phyloP scores from a whole-genome alignment of 2,329 filamentous ascomycete species.

The Aspergillus sp. region DNA sequence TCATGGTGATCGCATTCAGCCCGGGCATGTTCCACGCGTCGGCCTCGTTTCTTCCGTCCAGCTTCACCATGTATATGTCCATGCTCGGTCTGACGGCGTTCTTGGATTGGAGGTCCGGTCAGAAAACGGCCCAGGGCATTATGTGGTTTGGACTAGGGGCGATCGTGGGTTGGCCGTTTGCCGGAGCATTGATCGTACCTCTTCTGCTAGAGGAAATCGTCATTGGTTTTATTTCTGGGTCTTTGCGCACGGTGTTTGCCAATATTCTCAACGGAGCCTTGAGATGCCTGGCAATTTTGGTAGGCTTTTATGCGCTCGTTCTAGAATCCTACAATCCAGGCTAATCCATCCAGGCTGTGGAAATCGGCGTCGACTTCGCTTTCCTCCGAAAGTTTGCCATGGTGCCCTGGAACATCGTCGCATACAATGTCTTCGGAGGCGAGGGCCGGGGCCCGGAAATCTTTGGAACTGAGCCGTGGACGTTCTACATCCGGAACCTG shows the following conservation, averaged over 20 bases:
- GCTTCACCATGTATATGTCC: slow-evolving; percentile 92
- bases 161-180: slow-evolving; percentile 92
- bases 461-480: slow-evolving; percentile 95
- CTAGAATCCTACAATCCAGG: not conserved
- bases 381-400: slow-evolving; percentile 79
- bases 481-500: slow-evolving; percentile 91
- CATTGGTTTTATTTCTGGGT: slow-evolving; percentile 52
- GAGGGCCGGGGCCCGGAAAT: slow-evolving; percentile 79
- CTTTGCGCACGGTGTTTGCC: slow-evolving; percentile 58
- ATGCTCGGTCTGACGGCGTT: slow-evolving; percentile 86
- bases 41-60: slow-evolving; percentile 83
- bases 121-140: slow-evolving; percentile 79
- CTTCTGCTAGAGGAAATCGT: slow-evolving; percentile 77
- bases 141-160: slow-evolving; percentile 87
- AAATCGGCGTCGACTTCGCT: slow-evolving; percentile 72
- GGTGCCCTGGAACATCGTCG: slow-evolving; percentile 88
- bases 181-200: slow-evolving; percentile 75
- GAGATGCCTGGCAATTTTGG: slow-evolving; percentile 66
- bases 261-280: slow-evolving; percentile 67
- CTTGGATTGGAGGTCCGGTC: slow-evolving; percentile 80
- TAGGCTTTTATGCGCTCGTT: slow-evolving; percentile 45
- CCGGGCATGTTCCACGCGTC: slow-evolving; percentile 94
- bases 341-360: slow-evolving; percentile 56
- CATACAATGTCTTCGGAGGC: slow-evolving; percentile 89
- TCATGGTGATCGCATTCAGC: slow-evolving; percentile 73